Percentiles rank a stretch among this genome's conserved stretches.
phyloP scores from a whole-genome alignment of 768 basidiomycete species.

The Phylloporus rhodoxanthus region DNA sequence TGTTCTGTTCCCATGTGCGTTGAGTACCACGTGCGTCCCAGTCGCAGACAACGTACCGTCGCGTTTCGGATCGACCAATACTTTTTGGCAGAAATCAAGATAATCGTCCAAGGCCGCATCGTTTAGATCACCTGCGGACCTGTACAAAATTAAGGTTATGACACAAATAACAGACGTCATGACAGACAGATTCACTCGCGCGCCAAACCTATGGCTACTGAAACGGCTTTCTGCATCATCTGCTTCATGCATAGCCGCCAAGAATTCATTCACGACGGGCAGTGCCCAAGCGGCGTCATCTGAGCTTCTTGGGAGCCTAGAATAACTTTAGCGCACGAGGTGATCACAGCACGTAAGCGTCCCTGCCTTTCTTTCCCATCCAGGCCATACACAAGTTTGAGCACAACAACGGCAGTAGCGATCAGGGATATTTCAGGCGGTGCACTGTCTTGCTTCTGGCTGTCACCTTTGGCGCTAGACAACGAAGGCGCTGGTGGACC shows the following conservation, averaged over 20 bases:
- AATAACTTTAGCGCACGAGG: conserved; percentile 10
- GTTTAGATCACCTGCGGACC: conserved; percentile 49
- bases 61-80: conserved; percentile 35
- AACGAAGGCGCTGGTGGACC: conserved; percentile 44
- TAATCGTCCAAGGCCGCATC: conserved; percentile 56
- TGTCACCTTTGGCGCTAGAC: conserved; percentile 29
- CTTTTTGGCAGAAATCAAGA: conserved; percentile 56
- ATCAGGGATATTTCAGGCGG: conserved; percentile 64
- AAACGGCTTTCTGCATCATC: conserved; percentile 30
- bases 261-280: conserved; percentile 45
- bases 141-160: conserved; percentile 23
- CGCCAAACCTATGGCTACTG: conserved; percentile 37
- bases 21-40: conserved; percentile 11
- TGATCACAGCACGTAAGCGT: not conserved
- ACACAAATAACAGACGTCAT: conserved; percentile 7
- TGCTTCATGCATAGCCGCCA: conserved; percentile 37
- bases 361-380: conserved; percentile 60
- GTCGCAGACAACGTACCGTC: conserved; percentile 21
- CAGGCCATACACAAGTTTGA: conserved; percentile 84
- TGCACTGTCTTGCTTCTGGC: conserved; percentile 55
- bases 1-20: conserved; percentile 19
- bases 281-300: conserved; percentile 60
- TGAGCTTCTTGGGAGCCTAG: conserved; percentile 39
- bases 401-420: conserved; percentile 55
- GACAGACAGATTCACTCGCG: conserved; percentile 43